Conservation (phyloP, 257 asterid genomes). For the Orobanche coerulescens region DNA sequence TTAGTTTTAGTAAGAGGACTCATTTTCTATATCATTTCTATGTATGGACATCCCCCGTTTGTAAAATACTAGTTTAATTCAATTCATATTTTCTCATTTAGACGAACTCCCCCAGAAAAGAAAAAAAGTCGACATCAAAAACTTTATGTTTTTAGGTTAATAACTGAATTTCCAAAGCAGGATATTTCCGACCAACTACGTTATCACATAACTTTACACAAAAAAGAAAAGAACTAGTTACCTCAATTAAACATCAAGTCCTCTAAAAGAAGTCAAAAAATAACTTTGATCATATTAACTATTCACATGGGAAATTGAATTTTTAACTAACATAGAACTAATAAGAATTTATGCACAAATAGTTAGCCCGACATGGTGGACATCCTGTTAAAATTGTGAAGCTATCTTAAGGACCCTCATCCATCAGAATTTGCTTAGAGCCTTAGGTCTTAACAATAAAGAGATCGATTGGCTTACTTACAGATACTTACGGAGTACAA, state of each 20-base stretch:
- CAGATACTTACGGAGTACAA: background rate
- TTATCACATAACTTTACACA: background rate
- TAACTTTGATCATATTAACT: background rate
- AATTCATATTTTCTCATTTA: background rate
- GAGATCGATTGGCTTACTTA: background rate
- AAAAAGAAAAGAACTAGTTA: background rate
- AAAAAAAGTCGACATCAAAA: background rate
- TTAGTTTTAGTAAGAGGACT: background rate
- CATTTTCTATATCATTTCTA: slow-evolving; percentile 2
- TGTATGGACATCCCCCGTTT: background rate
- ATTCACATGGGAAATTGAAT: background rate
- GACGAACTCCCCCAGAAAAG: background rate
- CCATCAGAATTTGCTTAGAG: slow-evolving; percentile 8
- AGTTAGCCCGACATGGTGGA: no score
- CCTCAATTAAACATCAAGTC: background rate
- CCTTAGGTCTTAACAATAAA: background rate
- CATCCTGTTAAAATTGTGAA: background rate
- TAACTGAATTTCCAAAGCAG: background rate
- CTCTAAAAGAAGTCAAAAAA: background rate
- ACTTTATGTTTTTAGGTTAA: background rate
- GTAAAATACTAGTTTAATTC: slow-evolving; percentile 1
- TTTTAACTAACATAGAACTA: background rate
- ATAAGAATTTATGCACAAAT: background rate
- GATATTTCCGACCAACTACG: background rate
- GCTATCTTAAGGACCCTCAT: slow-evolving; percentile 4